A percentile compares a stretch with the other conserved stretches of the same genome.
These are phyloP conservation scores for Candida xiaguanensis DNA, from an alignment of 805 yeast genomes.

Conservation along the genomic window DNA sequence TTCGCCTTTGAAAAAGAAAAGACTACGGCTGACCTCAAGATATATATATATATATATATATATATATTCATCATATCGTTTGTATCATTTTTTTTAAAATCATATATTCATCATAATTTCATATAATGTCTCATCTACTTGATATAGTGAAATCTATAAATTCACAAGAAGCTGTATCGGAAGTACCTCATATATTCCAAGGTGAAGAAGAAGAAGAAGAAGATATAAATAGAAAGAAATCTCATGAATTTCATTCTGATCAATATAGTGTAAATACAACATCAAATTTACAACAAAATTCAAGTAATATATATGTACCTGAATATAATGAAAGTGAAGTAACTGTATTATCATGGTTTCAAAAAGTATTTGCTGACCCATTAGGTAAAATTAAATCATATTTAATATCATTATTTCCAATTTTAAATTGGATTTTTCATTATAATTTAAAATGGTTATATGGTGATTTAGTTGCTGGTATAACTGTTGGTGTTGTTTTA, in stretches of 20 bases:
- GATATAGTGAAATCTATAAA: constrained; percentile 8
- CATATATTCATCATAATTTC: too few relatives aligned
- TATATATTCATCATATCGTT: background rate
- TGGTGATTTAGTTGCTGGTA: constrained; percentile 85
- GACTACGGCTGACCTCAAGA: background rate
- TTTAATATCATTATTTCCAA: constrained; percentile 68
- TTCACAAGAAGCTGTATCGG: constrained; percentile 15
- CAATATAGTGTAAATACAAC: constrained; percentile 3
- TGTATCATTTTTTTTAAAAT: too few relatives aligned
- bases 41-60: background rate
- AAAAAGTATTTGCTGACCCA: constrained; percentile 34
- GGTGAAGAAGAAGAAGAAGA: constrained; percentile 6
- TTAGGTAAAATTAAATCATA: constrained; percentile 42
- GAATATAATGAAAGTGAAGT: constrained; percentile 33
- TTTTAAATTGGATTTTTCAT: constrained; percentile 77
- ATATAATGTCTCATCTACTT: constrained; percentile 11
- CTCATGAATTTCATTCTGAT: constrained; percentile 16
- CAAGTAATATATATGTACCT: constrained; percentile 24
- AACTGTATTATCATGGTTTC: constrained; percentile 30
- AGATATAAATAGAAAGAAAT: constrained; percentile 5
- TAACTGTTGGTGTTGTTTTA: constrained; percentile 88
- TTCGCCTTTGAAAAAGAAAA: background rate
- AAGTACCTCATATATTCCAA: constrained; percentile 20
- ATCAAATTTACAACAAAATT: background rate
- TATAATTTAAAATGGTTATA: constrained; percentile 78